Evolutionary conservation across 192 early-diverging fungal species (phyloP), one percentile per base, ranked within the genome.

Genomic region (Thoreauomyces humboldtii): DNA sequence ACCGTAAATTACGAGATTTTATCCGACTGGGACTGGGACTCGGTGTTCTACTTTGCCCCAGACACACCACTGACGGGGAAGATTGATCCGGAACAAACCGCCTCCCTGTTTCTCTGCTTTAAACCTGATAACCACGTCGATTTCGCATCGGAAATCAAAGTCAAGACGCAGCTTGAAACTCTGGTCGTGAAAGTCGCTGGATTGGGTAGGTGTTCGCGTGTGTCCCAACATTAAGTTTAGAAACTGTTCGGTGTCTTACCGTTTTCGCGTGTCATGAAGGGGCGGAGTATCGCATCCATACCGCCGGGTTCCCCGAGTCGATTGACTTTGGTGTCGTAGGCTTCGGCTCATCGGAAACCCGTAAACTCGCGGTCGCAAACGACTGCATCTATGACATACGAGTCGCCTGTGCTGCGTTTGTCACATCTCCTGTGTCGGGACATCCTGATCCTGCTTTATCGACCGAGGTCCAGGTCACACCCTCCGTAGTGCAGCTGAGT

Each of bases 1-100:
- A 57, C 67, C 11, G 54, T 81, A 12, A 61, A 37, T 22, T 81
- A 76, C 41, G 72, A 74, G 53, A 55, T 80, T 47, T 47, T 70
- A 11, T 42, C 63, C 0, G 25, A 68, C 24, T 81, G 74, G 79
- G 73, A 81, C 44, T 73, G 63, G 59, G 43, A 51, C 37, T 57
- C 62, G 9, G 47, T 61, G 15, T 69, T 75, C 36, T 59, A 43
- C 38, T 59, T 80, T 41, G 45, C 35, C 21, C 34, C 64, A 7
- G 47, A 52, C 21, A 29, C 47, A 12, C 38, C 56, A 2, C 7
- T 65, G 33, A n/a, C 36, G 22, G 78, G 78, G n/a, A 63, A 67
- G 17, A 53, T 80, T 37, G 61, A 66, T 11, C 48, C 73, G 7
- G 65, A 63, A 4, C 65, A 73, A 31, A 59, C 55, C 34, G n/a